Evolutionary conservation across 2,329 filamentous ascomycete genomes (phyloP), one percentile per base, ranked within the genome.

Genomic region (Dactylellina haptotyla): DNA sequence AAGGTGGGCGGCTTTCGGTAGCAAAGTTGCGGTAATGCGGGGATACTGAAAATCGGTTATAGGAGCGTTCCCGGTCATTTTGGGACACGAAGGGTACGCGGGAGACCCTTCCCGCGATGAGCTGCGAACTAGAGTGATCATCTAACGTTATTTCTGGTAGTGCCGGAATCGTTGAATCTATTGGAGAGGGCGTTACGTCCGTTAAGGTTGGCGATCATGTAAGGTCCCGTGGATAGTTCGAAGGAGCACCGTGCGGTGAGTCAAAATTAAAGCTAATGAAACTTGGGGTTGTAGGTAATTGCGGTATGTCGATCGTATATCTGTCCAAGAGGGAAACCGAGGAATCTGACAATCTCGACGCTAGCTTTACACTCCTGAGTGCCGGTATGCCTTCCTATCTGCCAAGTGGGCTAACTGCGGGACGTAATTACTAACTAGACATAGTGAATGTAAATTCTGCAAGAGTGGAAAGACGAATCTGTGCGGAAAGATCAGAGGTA

Each of bases 391-490:
- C 5, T 18, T 9, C 23, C 9, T 20, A 48, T 14, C 4, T n/a
- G 5, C 16, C 23, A 1, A 28, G 4, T 14, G 16, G n/a, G n/a
- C n/a, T n/a, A n/a, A n/a, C n/a, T 20, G 1, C 25, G 9, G 6
- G 18, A 41, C 32, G n/a, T 16, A n/a, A 14, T 30, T 26, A 10
- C 51, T 64, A 50, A 72, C 34, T 20, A 6, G 2, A 98, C n/a
- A 95, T 85, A 86, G 88, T 78, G 94, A 98, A 83, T 99, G 95
- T 89, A 98, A 98, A 85, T 98, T 98, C 87, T 99, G 95, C 90
- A 95, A 92, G 83, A 98, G 94, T 43, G 95, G 94, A 84, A 99
- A 99, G 89, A 98, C 94, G 79, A 97, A 98, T 84, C 90, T 98
- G 70, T 74, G 69, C 84, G 95, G 95, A 82, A 98, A 98, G 88